Evolutionary conservation across 2,329 filamentous ascomycete species (phyloP).

Genomic region (Exophiala viscosa): DNA sequence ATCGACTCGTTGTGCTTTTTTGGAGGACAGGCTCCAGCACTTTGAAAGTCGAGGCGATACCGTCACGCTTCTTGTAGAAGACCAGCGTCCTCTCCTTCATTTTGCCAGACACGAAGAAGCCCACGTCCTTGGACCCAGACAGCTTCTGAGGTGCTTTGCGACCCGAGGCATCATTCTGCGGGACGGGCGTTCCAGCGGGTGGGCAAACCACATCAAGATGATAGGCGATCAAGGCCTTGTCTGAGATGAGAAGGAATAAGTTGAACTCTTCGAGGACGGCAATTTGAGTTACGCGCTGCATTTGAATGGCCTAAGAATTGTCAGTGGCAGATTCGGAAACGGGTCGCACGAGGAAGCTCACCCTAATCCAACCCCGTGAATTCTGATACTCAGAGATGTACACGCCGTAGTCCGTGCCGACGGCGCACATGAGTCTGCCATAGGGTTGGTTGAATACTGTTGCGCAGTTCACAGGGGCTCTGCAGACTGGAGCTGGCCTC

Average conservation of each 20-base stretch:
- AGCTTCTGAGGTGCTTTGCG: constrained; percentile 88
- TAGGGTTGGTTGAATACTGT: constrained; percentile 79
- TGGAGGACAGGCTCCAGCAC: constrained; percentile 94
- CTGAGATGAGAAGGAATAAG: constrained; percentile 83
- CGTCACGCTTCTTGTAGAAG: constrained; percentile 96
- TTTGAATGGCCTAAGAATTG: constrained; percentile 64
- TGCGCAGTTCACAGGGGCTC: constrained; percentile 85
- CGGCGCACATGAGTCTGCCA: constrained; percentile 82
- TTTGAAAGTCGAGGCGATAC: constrained; percentile 86
- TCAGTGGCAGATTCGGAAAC: constrained; percentile 29
- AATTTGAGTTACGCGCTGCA: constrained; percentile 79
- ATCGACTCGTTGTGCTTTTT: constrained; percentile 80
- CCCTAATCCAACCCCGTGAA: constrained; percentile 84
- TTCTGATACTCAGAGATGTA: constrained; percentile 85
- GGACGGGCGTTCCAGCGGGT: constrained; percentile 53
- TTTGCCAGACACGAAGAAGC: constrained; percentile 90
- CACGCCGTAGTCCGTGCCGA: constrained; percentile 92
- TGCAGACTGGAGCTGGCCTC: constrained; percentile 71
- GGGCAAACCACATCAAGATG: constrained; percentile 79
- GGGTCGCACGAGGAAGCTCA: constrained; percentile 47
- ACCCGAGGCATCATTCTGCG: constrained; percentile 66
- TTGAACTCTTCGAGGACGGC: constrained; percentile 95
- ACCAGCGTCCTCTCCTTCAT: constrained; percentile 96
- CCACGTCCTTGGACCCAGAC: constrained; percentile 80
- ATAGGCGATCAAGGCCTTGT: constrained; percentile 87